phyloP scores from a whole-genome alignment of 2,329 filamentous ascomycete species.

The Phialophora tarda region DNA sequence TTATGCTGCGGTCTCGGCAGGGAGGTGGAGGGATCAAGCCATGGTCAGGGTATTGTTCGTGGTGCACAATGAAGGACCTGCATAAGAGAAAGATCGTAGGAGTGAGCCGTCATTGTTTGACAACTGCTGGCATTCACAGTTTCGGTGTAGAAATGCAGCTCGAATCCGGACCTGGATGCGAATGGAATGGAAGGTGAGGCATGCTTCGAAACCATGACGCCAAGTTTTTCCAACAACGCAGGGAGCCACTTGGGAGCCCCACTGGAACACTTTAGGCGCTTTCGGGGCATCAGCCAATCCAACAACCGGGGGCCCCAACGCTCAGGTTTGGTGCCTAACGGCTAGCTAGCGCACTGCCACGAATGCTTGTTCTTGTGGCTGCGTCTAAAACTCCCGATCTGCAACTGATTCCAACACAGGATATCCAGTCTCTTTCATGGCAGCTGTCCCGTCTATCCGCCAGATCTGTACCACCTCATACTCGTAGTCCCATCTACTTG shows the following conservation, averaged over 20 bases:
- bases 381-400: not conserved
- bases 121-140: not conserved
- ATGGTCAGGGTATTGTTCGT: not conserved
- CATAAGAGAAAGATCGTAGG: not conserved
- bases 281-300: constrained; percentile 3
- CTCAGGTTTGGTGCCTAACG: not conserved
- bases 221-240: not conserved
- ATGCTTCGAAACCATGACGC: not conserved
- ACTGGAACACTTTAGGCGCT: not conserved
- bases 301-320: not conserved
- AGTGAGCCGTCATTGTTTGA: not conserved
- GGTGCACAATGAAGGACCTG: not conserved
- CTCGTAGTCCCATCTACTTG: not conserved
- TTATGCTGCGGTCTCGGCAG: not conserved
- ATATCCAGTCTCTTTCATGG: not conserved
- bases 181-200: not conserved
- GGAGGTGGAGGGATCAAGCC: not conserved
- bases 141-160: not conserved
- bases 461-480: not conserved
- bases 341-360: not conserved
- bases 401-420: not conserved
- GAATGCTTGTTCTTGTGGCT: constrained; percentile 12
- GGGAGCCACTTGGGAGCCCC: not conserved
- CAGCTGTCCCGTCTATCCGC: not conserved
- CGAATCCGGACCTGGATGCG: not conserved